A percentile compares a stretch with the other conserved stretches of the same genome.
Conservation (phyloP, 2,329 filamentous ascomycete species). For the Epicoccum sorghinum region DNA sequence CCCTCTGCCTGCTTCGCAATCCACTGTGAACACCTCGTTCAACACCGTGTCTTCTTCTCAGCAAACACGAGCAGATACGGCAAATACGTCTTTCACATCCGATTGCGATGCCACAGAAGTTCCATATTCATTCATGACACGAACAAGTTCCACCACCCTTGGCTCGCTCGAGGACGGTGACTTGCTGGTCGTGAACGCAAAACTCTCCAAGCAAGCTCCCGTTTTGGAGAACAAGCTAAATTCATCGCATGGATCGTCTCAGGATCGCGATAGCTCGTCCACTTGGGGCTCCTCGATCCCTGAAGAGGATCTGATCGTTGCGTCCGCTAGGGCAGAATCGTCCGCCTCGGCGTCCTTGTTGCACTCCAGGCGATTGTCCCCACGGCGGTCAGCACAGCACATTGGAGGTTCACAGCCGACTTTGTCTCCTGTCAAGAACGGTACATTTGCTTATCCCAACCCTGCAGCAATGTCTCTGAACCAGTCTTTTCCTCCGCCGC, state of each 20-base stretch:
- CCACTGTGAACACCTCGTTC: constrained; percentile 34
- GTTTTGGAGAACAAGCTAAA: constrained; percentile 7
- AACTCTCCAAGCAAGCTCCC: constrained; percentile 10
- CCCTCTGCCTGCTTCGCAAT: constrained; percentile 8
- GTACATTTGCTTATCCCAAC: neutral
- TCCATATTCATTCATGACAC: neutral
- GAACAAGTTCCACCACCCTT: constrained; percentile 28
- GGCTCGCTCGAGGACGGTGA: constrained; percentile 28
- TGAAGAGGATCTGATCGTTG: constrained; percentile 25
- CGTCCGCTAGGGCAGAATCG: constrained; percentile 22
- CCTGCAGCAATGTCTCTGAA: neutral
- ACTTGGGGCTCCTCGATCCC: constrained; percentile 35
- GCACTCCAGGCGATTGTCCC: neutral
- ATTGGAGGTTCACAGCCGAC: neutral
- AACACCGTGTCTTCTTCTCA: constrained; percentile 32
- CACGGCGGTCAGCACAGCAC: neutral
- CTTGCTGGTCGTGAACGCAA: constrained; percentile 8
- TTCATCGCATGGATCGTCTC: constrained; percentile 13
- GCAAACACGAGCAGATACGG: constrained; percentile 23
- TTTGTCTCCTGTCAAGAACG: neutral
- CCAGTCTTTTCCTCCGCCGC: constrained; percentile 5
- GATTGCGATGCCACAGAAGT: constrained; percentile 14
- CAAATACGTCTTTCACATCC: constrained; percentile 36
- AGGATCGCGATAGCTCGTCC: constrained; percentile 26
- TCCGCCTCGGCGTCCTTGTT: neutral